Base-by-base conservation (phyloP, 2,329 filamentous ascomycete genomes). In the Xylariaceae sp. region DNA sequence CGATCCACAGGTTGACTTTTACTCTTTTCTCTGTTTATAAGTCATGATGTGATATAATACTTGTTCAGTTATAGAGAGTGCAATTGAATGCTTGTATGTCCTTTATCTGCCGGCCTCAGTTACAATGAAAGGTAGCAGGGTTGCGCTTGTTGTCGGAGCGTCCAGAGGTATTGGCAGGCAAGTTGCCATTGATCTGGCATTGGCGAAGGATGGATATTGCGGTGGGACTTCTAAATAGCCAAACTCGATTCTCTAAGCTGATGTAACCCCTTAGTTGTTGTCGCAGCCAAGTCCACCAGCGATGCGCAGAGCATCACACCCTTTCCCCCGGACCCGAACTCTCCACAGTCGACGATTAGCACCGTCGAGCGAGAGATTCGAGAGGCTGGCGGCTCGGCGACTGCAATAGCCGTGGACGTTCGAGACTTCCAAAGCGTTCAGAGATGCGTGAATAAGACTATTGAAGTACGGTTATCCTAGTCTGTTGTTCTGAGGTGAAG, bases 81-180 rank as follows among this genome's bases (percentile, higher is more conserved):
- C n/a, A n/a, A n/a, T n/a, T n/a, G n/a, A n/a, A n/a, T n/a, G n/a
- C n/a, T n/a, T n/a, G n/a, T n/a, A n/a, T n/a, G n/a, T n/a, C n/a
- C n/a, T n/a, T n/a, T n/a, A n/a, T n/a, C n/a, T n/a, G 29, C n/a
- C 39, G 3, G 8, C 24, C 27, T 8, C 20, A 24, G 27, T n/a
- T 27, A 41, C 27, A 26, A 62, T 62, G 58, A 24, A 21, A 6
- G 20, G 27, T 23, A 70, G 77, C 50, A 77, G 77, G 57, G 87
- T 92, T 6, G 88, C 87, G 16, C 77, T 92, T 16, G 77, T 93
- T 4, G 80, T 92, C 16, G 89, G 89, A 32, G 89, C 88, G 2
- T 92, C 89, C 0, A 77, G 91, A 57, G 91, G 91, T 30, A 93
- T 95, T 59, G 91, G 91, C 39, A 79, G 89, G 33, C 90, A 94